Evolutionary conservation across 2,329 filamentous ascomycete genomes (phyloP).

Genomic region (Onygena corvina): DNA sequence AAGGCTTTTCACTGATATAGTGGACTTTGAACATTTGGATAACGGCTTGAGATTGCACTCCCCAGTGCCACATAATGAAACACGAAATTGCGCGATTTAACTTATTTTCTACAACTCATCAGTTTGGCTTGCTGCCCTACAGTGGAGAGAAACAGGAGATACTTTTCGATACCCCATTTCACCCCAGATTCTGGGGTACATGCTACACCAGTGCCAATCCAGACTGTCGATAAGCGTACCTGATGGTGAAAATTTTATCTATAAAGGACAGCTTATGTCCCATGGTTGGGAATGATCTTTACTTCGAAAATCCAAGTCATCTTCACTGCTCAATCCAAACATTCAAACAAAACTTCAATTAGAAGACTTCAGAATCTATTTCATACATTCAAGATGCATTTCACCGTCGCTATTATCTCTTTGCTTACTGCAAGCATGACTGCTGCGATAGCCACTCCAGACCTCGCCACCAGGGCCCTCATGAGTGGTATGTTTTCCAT

Average conservation of each 20-base stretch:
- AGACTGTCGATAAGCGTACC: neutral
- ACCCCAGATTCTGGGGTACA: neutral
- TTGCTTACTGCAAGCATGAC: neutral
- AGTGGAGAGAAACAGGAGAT: constrained; percentile 1
- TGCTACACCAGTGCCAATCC: neutral
- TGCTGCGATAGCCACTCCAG: neutral
- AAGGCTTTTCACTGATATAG: too few relatives aligned
- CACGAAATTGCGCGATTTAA: neutral
- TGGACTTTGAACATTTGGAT: too few relatives aligned
- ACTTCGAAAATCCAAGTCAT: neutral
- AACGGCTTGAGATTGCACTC: too few relatives aligned
- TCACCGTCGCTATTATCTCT: neutral
- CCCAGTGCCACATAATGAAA: too few relatives aligned
- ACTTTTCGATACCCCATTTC: neutral
- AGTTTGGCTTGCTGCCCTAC: neutral
- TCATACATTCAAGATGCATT: neutral
- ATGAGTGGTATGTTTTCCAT: neutral
- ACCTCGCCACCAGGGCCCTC: neutral
- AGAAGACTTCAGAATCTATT: neutral
- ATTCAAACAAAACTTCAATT: neutral
- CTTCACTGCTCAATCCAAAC: neutral
- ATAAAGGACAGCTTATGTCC: neutral
- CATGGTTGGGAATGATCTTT: neutral
- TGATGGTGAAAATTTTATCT: too few relatives aligned
- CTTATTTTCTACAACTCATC: too few relatives aligned